Conservation (phyloP, 106 monocot species). For the Phalaenopsis aphrodite region DNA sequence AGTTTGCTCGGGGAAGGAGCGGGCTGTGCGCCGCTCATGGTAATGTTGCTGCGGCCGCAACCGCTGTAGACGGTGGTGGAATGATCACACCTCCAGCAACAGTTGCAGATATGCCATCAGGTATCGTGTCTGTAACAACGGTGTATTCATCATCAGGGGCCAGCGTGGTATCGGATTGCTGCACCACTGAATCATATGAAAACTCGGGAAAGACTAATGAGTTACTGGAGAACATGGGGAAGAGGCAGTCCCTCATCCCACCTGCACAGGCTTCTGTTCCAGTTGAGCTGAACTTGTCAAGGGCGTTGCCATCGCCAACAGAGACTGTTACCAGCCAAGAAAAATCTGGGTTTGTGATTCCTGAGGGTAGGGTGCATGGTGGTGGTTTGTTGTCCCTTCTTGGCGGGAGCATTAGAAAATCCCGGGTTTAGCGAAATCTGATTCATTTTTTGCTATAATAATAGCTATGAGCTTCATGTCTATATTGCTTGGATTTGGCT, state of each 20-base stretch:
- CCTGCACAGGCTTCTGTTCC: too few species aligned
- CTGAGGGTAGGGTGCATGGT: constrained; percentile 92
- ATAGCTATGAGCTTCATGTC: neutral
- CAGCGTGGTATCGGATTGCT: constrained; percentile 48
- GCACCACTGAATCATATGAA: constrained; percentile 23
- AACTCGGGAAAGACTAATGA: constrained; percentile 11
- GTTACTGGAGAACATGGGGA: constrained; percentile 3
- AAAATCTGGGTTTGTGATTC: constrained; percentile 27
- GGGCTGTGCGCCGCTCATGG: constrained; percentile 81
- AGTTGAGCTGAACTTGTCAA: constrained; percentile 41
- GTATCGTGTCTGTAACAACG: neutral
- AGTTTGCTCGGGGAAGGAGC: constrained; percentile 89
- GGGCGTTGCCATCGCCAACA: neutral
- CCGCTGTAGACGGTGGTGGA: neutral
- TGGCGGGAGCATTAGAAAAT: constrained; percentile 55
- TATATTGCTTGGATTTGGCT: neutral
- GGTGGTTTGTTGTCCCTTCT: constrained; percentile 80
- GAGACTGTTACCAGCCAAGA: neutral
- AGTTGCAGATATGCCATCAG: neutral
- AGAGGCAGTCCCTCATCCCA: constrained; percentile 24
- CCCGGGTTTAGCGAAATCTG: constrained; percentile 20
- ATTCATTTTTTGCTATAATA: constrained; percentile 9
- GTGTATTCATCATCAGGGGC: constrained; percentile 33
- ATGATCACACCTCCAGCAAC: constrained; percentile 39
- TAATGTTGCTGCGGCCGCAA: constrained; percentile 25